These are phyloP conservation scores for Ensete glaucum DNA, from an alignment of 176 grass and related monocot genomes.

Conservation along the genomic window DNA sequence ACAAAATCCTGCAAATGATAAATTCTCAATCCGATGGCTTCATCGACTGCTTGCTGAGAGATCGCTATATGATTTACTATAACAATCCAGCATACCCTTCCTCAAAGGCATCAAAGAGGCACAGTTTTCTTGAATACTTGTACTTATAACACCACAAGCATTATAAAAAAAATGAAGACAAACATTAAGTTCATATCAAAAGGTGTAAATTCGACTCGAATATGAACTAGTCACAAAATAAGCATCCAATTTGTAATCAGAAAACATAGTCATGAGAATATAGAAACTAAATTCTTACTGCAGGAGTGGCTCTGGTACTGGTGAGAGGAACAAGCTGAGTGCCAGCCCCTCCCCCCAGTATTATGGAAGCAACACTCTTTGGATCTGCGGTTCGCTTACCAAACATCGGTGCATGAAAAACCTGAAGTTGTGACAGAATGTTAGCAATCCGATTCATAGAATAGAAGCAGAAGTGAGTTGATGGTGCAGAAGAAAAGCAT, in stretches of 20 bases:
- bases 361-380: conserved; percentile 59
- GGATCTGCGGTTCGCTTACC: conserved; percentile 32
- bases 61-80: no score
- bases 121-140: no score
- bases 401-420: conserved; percentile 13
- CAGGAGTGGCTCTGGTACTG: conserved; percentile 68
- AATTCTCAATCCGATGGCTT: not conserved
- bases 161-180: not conserved
- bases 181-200: no score
- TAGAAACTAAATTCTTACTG: conserved; percentile 31
- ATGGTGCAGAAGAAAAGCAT: not conserved
- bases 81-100: no score
- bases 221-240: not conserved
- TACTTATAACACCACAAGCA: no score
- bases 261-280: not conserved
- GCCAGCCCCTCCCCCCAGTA: conserved; percentile 69
- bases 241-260: not conserved
- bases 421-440: not conserved
- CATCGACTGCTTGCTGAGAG: no score
- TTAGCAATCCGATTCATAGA: not conserved
- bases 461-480: no score
- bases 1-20: not conserved
- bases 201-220: no score
- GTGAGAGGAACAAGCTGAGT: conserved; percentile 83
- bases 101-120: no score